Base-by-base conservation (phyloP, 1,284 basidiomycete genomes). In the Ustilago vetiveriae region DNA sequence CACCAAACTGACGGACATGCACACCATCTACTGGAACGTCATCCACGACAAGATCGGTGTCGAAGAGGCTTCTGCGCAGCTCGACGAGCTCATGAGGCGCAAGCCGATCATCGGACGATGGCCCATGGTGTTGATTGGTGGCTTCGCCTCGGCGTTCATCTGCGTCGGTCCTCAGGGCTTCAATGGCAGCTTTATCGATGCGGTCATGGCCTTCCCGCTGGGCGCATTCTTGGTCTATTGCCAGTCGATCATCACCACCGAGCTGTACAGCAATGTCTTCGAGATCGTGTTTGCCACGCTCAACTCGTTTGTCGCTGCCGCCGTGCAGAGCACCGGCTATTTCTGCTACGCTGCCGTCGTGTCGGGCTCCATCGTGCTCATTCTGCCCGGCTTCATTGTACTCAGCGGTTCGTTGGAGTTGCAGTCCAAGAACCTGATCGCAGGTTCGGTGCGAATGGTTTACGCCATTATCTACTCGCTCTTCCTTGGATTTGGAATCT, bases 341-440 rank as follows among this genome's bases (percentile, higher is more conserved):
- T 90, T 94, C 65, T 95, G 93, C 83, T 95, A 92, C 79, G 89
- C 92, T 3, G 90, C 92, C 2, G 85, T 95, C 53, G 90, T 91
- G 0, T 92, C 91, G 4, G 87, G 88, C 16, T 90, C 91, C 4
- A 89, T 94, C 58, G 92, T 94, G 4, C 86, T 94, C 47, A 95
- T 95, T 73, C 85, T 95, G 5, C 93, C 91, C 13, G 83, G 83
- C 14, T 83, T 83, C 88, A 89, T 79, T 75, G 87, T 84, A 13
- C 42, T 78, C 50, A 53, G 78, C 85, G 86, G 91, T 89, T 40
- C 90, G 21, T 87, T 95, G 42, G 94, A 95, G 82, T 84, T 94
- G 29, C 83, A 84, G 63, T 70, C 74, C 17, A 82, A 82, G 57
- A 81, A 74, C 48, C 41, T 82, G 35, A 78, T 82, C 17, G 72